Evolutionary conservation across 2,329 filamentous ascomycete genomes (phyloP), one percentile per base, ranked within the genome.

Genomic region (Trichoderma simmonsii): DNA sequence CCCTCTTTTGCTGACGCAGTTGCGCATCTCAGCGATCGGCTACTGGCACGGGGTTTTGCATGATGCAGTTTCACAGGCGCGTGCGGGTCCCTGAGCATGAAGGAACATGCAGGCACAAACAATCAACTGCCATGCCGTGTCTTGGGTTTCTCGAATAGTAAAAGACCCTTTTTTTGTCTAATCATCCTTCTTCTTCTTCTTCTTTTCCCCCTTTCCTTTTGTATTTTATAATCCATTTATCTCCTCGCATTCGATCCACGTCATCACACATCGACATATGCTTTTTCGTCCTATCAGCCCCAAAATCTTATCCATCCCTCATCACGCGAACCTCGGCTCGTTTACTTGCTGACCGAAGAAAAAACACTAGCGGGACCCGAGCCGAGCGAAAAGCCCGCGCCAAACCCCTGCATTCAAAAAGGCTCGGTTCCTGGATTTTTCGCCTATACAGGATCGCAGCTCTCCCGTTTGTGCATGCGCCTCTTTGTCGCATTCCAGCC

Each of bases 381-480:
- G 36, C 56, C 66, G 56, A 51, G 36, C 66, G 56, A 70, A 70
- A 67, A 54, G 57, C n/a, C 67, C 67, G 57, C 34, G 36, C 67
- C 18, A 69, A 67, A 70, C 57, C 57, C 39, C 67, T 62, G 67
- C 67, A 62, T 54, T 70, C 30, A 54, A 70, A 62, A 70, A 70
- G 57, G n/a, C 67, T 70, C 57, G 57, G 67, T 70, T 70, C 67
- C 67, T 70, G 67, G 67, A 70, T 70, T 62, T 70, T 70, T 61
- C 66, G 66, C 39, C 65, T 54, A 54, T 51, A 32, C n/a, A 26
- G 28, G 28, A 30, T 67, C 54, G 65, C 65, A 34, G 28, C 34
- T 56, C 34, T 34, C 65, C 51, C 34, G 32, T 51, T 71, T 69
- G 34, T 32, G 56, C 39, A 61, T 60, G 51, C 64, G 64, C 70